Evolutionary conservation across 2,329 filamentous ascomycete species (phyloP).

Genomic region (Fonsecaea pugnacius): DNA sequence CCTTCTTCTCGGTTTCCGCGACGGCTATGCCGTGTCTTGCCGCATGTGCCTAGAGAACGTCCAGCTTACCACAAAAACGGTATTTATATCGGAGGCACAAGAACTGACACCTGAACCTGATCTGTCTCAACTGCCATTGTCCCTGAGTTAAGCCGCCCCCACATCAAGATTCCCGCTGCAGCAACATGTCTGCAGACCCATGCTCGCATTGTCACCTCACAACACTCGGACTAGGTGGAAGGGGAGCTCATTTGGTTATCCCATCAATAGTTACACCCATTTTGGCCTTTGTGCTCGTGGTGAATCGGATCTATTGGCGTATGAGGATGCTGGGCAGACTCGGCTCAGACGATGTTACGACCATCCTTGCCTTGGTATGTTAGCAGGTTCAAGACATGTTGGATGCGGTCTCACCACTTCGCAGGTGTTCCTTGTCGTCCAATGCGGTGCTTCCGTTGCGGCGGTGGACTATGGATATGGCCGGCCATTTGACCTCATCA

Average conservation of each 20-base stretch:
- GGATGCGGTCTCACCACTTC: slow-evolving; percentile 4
- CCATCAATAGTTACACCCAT: slow-evolving; percentile 38
- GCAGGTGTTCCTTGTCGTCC: slow-evolving; percentile 39
- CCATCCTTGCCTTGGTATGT: slow-evolving; percentile 40
- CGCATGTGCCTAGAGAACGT: slow-evolving; percentile 9
- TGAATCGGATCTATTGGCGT: slow-evolving; percentile 39
- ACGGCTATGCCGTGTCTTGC: slow-evolving; percentile 20
- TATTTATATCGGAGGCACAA: slow-evolving; percentile 2
- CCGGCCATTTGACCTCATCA: slow-evolving; percentile 35
- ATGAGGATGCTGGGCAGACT: slow-evolving; percentile 34
- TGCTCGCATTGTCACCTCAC: slow-evolving; percentile 10
- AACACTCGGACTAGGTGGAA: slow-evolving; percentile 31
- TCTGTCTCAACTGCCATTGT: slow-evolving; percentile 9
- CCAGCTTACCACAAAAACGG: not conserved
- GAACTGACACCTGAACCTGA: not conserved
- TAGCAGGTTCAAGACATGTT: not conserved
- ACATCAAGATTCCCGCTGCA: not conserved
- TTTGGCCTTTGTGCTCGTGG: slow-evolving; percentile 37
- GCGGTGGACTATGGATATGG: slow-evolving; percentile 43
- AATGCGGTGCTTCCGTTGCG: slow-evolving; percentile 39
- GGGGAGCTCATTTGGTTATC: slow-evolving; percentile 35
- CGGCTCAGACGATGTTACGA: slow-evolving; percentile 40
- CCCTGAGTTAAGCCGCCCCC: not conserved
- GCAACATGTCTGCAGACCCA: slow-evolving; percentile 16
- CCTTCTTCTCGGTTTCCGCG: slow-evolving; percentile 10